phyloP scores from a whole-genome alignment of 306 rosid species.

The Betula pendula region DNA sequence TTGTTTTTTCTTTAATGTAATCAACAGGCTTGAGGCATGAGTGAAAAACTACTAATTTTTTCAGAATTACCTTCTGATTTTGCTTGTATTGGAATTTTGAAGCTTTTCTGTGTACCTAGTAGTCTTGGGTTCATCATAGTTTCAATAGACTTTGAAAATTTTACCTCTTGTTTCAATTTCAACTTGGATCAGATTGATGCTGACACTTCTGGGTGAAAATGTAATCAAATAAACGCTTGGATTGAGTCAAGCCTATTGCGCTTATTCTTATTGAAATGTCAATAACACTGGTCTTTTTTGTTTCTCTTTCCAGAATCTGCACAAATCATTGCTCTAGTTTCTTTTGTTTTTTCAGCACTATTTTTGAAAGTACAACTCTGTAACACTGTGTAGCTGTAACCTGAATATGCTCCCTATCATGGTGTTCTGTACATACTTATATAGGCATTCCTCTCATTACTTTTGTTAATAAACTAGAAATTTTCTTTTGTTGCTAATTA shows the following conservation, averaged over 20 bases:
- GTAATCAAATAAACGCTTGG: not conserved
- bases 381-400: not conserved
- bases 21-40: not conserved
- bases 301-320: not conserved
- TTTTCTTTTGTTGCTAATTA: conserved; percentile 18
- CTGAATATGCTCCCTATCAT: not conserved
- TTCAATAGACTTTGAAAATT: not conserved
- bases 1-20: too few relatives aligned
- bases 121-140: not conserved
- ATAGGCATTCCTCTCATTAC: not conserved
- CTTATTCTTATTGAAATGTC: not conserved
- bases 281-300: not conserved
- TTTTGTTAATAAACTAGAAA: not conserved
- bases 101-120: not conserved
- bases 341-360: not conserved
- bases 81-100: not conserved
- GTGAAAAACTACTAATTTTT: not conserved
- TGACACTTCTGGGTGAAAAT: not conserved
- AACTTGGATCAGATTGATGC: not conserved
- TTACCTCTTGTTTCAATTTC: not conserved
- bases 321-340: not conserved
- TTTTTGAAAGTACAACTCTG: not conserved
- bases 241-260: not conserved
- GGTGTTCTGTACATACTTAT: not conserved
- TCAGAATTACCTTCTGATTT: not conserved